Base-by-base conservation (phyloP, 179 eudicot species). In the Amaranthus tricolor region DNA sequence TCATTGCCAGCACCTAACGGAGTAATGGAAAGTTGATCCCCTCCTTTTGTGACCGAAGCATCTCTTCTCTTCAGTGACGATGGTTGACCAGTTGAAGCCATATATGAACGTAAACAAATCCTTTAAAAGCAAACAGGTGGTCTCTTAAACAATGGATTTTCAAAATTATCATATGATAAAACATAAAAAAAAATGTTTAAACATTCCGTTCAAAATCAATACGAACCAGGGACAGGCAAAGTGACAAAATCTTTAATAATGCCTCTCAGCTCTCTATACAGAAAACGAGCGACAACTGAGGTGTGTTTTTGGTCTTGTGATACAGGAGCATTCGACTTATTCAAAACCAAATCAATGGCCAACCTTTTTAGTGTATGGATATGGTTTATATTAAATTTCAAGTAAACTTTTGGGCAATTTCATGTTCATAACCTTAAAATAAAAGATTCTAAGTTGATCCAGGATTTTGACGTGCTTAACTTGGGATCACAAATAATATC, bases 1-100 rank as follows among this genome's bases (percentile, higher is more conserved):
- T 94, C 98, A 84, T 66, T 92, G 4, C 98, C 98, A 11, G 98
- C 98, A 11, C 98, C 98, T 69, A 94, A 78, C 10, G 94, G 98
- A 17, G 97, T 94, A 44, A 94, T 82, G 12, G 89, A 79, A 72
- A 94, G 89, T 83, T 85, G 87, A 80, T 94, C 97, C 43, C 88
- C 91, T 77, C 92, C 97, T 76, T 89, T 83, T 24, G 86, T 62
- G 21, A 74, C 82, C 9, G 87, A 68, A 14, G 89, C 62, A 75
- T 86, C 86, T 13, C 87, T 80, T 52, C 86, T 83, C 84, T 89
- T 93, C 68, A 78, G 76, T 61, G 91, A 84, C 24, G 89, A 70
- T 5, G 89, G 84, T 72, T 84, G 88, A 54, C 68, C 87, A 40
- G 85, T 85, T 76, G 97, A 92, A 62, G 87, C 88, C 97, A 92